Base-by-base conservation (phyloP, 805 yeast genomes). In the Candida qinlingensis region DNA sequence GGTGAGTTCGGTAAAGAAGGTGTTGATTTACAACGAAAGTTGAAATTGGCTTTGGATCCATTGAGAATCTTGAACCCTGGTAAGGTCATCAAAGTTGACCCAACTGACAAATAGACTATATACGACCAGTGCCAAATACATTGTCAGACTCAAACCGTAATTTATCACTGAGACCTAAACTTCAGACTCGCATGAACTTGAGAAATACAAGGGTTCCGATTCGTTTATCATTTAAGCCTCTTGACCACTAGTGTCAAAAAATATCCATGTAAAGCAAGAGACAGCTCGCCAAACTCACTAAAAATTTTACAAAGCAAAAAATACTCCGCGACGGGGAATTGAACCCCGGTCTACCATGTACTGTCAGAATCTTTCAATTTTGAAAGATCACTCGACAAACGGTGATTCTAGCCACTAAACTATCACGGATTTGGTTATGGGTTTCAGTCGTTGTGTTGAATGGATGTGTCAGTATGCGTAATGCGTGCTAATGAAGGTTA, bases 1-100 rank as follows among this genome's bases (percentile, higher is more conserved):
- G 67, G 69, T 47, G 95, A 86, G 61, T 65, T 87, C 33, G 92
- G 91, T 1, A 68, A 70, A 5, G 81, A 74, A 3, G 76, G 92
- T 0, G 74, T 86, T 29, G 78, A 77, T 56, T 61, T 82, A 45
- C 85, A 86, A 91, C 74, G 92, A 58, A 76, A 74, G 41, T 63
- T 87, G 45, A 87, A 87, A 59, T 58, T 83, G 47, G 79, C 90
- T 0, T 60, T 86, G 47, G 94, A 86, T 58, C 91, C 90, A 4
- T 75, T 79, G 48, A 69, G 85, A 47, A 75, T 86, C 37, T 61
- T 85, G 64, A 87, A 86, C 58, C 92, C 91, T 0, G 94, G 86
- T 55, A 87, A 86, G 59, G 74, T 86, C 6, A 82, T 86, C 63
- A 74, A 72, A 54, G 76, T 80, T 11, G 88, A 83, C 56, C 85